Conservation (phyloP, 2,329 filamentous ascomycete species). For the Sporothrix schenckii region DNA sequence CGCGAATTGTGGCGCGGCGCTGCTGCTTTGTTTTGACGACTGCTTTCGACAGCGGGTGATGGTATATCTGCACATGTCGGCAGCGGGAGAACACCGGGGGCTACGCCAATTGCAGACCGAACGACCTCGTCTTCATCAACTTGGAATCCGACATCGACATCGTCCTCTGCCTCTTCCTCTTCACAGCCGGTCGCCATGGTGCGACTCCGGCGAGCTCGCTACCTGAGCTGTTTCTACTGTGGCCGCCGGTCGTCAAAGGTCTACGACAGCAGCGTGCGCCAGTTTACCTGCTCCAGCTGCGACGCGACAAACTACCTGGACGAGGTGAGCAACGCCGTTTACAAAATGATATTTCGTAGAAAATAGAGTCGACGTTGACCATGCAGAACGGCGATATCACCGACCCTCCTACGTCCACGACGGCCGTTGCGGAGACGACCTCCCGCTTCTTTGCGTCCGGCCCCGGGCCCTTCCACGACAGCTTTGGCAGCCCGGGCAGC, state of each 20-base stretch:
- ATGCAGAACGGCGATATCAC: slow-evolving; percentile 82
- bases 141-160: not conserved
- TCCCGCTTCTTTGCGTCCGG: slow-evolving; percentile 53
- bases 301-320: slow-evolving; percentile 89
- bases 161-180: not conserved
- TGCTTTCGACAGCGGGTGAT: not conserved
- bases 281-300: slow-evolving; percentile 76
- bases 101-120: not conserved
- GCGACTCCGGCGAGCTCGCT: slow-evolving; percentile 47
- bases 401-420: slow-evolving; percentile 73
- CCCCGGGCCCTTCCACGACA: slow-evolving; percentile 44
- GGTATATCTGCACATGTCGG: not conserved
- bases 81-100: not conserved
- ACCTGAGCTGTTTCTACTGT: slow-evolving; percentile 81
- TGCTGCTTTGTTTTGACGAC: not conserved
- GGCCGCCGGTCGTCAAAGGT: slow-evolving; percentile 65
- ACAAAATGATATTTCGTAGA: not conserved
- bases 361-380: not conserved
- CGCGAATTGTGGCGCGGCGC: not conserved
- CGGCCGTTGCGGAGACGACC: slow-evolving; percentile 49
- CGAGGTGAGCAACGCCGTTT: slow-evolving; percentile 56
- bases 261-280: slow-evolving; percentile 60
- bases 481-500: slow-evolving; percentile 37
- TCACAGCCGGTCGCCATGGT: slow-evolving; percentile 45
- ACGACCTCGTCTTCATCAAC: not conserved